Conservation (phyloP, 441 rosid genomes). For the Mallotus repandus region DNA sequence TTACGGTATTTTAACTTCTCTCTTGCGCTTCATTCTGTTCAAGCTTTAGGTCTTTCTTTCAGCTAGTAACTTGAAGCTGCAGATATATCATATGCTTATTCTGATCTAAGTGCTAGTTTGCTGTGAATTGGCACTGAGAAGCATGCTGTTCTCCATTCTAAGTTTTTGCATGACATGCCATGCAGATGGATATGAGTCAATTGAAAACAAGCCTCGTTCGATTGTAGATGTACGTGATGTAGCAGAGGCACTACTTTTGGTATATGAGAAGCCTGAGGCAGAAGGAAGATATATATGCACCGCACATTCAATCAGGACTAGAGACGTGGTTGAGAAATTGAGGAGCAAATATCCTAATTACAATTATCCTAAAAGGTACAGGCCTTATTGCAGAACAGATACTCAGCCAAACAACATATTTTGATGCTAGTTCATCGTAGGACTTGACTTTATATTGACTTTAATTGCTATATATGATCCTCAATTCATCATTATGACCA, state of each 20-base stretch:
- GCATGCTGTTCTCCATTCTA: too few relatives aligned
- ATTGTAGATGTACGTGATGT: slow-evolving; percentile 82
- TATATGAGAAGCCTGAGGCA: slow-evolving; percentile 67
- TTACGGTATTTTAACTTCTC: neutral
- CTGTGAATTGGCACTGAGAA: too few relatives aligned
- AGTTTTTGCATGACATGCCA: neutral
- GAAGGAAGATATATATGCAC: slow-evolving; percentile 77
- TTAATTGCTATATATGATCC: too few relatives aligned
- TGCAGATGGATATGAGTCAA: slow-evolving; percentile 50
- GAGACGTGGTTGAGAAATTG: slow-evolving; percentile 48
- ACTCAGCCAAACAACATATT: too few relatives aligned
- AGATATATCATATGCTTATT: too few relatives aligned
- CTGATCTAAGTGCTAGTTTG: too few relatives aligned
- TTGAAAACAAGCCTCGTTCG: slow-evolving; percentile 37
- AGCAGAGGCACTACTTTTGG: slow-evolving; percentile 62
- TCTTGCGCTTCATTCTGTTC: neutral
- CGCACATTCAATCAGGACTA: slow-evolving; percentile 33
- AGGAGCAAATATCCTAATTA: slow-evolving; percentile 55
- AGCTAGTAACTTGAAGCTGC: neutral
- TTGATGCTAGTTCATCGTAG: too few relatives aligned
- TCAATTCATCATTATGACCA: neutral
- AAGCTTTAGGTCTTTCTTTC: neutral
- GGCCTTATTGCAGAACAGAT: neutral
- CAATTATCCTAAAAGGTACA: slow-evolving; percentile 59
- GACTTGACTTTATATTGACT: too few relatives aligned